These are phyloP conservation scores for Atalantia buxifolia DNA, from an alignment of 345 rosid species.

Conservation along the genomic window DNA sequence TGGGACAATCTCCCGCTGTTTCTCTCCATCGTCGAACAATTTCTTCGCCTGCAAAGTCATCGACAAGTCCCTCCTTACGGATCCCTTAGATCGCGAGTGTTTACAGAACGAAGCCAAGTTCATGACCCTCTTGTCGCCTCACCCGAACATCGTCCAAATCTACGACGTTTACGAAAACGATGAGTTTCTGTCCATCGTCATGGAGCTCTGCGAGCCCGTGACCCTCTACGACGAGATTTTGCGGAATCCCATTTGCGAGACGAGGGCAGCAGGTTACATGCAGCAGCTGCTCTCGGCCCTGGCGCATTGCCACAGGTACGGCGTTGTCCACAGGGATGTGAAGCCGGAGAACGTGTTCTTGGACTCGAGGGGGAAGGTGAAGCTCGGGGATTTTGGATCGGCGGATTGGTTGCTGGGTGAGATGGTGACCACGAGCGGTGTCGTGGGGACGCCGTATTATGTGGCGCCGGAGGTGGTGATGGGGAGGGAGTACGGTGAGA, in stretches of 20 bases:
- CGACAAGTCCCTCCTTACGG: conserved; percentile 51
- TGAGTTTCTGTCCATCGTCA: conserved; percentile 45
- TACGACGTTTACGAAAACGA: conserved; percentile 54
- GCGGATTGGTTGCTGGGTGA: conserved; percentile 44
- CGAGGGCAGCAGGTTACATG: conserved; percentile 36
- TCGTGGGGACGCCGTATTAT: conserved; percentile 86
- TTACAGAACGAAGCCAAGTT: conserved; percentile 68
- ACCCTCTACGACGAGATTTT: conserved; percentile 51
- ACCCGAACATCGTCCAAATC: conserved; percentile 60
- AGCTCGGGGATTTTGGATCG: conserved; percentile 75
- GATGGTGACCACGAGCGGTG: conserved; percentile 36
- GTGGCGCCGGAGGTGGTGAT: conserved; percentile 78
- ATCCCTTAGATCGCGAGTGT: conserved; percentile 64
- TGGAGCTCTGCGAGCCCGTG: conserved; percentile 54
- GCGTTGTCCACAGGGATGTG: conserved; percentile 73
- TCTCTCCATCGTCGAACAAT: conserved; percentile 37
- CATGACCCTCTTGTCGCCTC: conserved; percentile 60
- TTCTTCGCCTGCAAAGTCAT: conserved; percentile 71
- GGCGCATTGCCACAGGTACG: conserved; percentile 60
- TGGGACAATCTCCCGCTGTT: conserved; percentile 62
- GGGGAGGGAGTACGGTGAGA: conserved; percentile 67
- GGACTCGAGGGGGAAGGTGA: conserved; percentile 31
- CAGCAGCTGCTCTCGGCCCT: conserved; percentile 53
- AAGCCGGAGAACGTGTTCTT: conserved; percentile 76
- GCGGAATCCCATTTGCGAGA: conserved; percentile 37